Conservation (phyloP, 805 yeast genomes). For the Saturnispora serradocipensis region DNA sequence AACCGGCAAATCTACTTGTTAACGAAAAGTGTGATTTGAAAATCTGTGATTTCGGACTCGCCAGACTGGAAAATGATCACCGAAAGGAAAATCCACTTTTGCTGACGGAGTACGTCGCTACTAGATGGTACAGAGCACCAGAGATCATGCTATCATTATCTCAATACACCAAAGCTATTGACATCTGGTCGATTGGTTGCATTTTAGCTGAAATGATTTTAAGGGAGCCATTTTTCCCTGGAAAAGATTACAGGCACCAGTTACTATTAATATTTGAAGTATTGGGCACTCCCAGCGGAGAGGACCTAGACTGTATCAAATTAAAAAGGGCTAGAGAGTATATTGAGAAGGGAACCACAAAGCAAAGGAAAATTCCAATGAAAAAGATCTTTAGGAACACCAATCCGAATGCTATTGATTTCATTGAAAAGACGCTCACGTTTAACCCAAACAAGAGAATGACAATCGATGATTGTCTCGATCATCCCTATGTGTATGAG, state of each 20-base stretch:
- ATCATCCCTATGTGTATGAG: constrained; percentile 64
- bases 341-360: constrained; percentile 37
- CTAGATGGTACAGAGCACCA: constrained; percentile 81
- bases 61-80: constrained; percentile 42
- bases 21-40: constrained; percentile 67
- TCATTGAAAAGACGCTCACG: constrained; percentile 61
- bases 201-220: constrained; percentile 61
- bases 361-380: constrained; percentile 49
- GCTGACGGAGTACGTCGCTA: constrained; percentile 75
- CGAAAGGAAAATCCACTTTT: constrained; percentile 28
- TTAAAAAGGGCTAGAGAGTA: constrained; percentile 71
- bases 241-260: constrained; percentile 65
- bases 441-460: constrained; percentile 80
- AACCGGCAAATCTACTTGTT: constrained; percentile 62
- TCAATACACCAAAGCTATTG: constrained; percentile 68
- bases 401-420: constrained; percentile 45
- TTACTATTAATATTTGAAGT: constrained; percentile 55
- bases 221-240: constrained; percentile 63
- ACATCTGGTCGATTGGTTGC: constrained; percentile 76
- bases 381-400: constrained; percentile 39
- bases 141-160: constrained; percentile 71
- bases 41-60: constrained; percentile 72
- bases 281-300: constrained; percentile 65
- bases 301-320: constrained; percentile 65
- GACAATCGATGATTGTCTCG: constrained; percentile 70